Percentiles rank a stretch among this genome's conserved stretches.
These are phyloP conservation scores for Tilletiaria anomala DNA, from an alignment of 1,284 basidiomycete genomes.

Conservation along the genomic window DNA sequence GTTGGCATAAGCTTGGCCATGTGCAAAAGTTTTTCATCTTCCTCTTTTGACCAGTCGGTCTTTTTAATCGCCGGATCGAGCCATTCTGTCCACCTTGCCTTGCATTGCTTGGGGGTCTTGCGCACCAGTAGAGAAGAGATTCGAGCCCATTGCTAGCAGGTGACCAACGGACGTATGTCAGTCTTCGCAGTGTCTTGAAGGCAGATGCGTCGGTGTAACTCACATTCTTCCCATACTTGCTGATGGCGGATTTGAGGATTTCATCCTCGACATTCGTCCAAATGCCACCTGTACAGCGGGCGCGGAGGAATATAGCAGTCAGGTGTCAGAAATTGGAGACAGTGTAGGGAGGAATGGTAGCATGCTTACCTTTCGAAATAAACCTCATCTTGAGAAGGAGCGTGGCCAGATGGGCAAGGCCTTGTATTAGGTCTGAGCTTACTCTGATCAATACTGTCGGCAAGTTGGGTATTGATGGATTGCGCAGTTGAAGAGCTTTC, in stretches of 20 bases:
- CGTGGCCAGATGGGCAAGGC: too few species aligned
- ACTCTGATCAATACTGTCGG: too few species aligned
- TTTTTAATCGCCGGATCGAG: constrained; percentile 99
- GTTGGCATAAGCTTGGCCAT: constrained; percentile 98
- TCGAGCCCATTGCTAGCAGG: constrained; percentile 57
- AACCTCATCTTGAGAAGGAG: too few species aligned
- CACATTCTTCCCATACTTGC: constrained; percentile 37
- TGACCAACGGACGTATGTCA: neutral
- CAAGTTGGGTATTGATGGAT: too few species aligned
- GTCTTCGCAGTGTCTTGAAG: neutral
- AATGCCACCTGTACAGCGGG: too few species aligned
- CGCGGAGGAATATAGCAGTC: too few species aligned
- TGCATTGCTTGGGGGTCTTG: constrained; percentile 99
- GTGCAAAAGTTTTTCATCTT: constrained; percentile 96
- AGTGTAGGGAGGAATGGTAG: too few species aligned
- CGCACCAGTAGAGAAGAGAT: constrained; percentile 94
- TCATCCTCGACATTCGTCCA: constrained; percentile 23
- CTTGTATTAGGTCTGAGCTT: too few species aligned
- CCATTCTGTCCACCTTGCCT: constrained; percentile 98
- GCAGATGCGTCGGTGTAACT: constrained; percentile 3
- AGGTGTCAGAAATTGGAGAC: too few species aligned
- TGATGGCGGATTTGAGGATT: constrained; percentile 39
- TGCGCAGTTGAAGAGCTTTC: too few species aligned
- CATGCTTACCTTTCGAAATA: too few species aligned
- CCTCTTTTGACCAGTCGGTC: constrained; percentile 68